These are phyloP conservation scores for sweet orange (Citrus sinensis) DNA, from an alignment of 345 rosid genomes.

Conservation along the genomic window DVS_A1.0 CM039166.1:1033501-1034000, in stretches of 20 bases:
- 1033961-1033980: constrained; percentile 30
- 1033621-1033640: constrained; percentile 32
- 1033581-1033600: constrained; percentile 35
- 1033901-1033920: constrained; percentile 42
- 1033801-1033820: constrained; percentile 30
- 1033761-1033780: constrained; percentile 23
- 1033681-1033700: constrained; percentile 25
- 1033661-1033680: constrained; percentile 36
- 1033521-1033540: constrained; percentile 36
- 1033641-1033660: constrained; percentile 14
- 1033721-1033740: constrained; percentile 31
- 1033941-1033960: constrained; percentile 36
- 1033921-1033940: constrained; percentile 13
- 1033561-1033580: constrained; percentile 39
- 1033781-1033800: constrained; percentile 33
- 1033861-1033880: constrained; percentile 35
- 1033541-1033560: constrained; percentile 15
- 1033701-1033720: constrained; percentile 26
- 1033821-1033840: constrained; percentile 41
- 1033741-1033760: constrained; percentile 41
- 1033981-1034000: constrained; percentile 45
- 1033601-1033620: constrained; percentile 39
- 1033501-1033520: constrained; percentile 36
- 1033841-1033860: constrained; percentile 35
- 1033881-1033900: constrained; percentile 43